Base-by-base conservation (phyloP, 441 rosid species). In the Breynia disticha region DNA sequence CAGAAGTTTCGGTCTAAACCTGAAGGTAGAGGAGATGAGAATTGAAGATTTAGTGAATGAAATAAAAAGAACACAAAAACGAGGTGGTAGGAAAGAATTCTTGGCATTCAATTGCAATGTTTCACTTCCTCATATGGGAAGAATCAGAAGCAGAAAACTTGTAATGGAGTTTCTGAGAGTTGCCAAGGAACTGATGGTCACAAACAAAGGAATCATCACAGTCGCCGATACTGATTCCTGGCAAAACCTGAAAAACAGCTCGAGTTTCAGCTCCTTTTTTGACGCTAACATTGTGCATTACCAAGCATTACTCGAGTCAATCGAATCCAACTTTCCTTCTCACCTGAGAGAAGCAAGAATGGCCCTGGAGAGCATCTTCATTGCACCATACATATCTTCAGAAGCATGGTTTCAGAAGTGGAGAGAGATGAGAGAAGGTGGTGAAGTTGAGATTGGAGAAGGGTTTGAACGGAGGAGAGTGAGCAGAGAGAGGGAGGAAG, bases 61-160 rank as follows among this genome's bases (percentile, higher is more conserved):
- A 43, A 52, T 60, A 1, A 62, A 66, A 60, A 60, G 39, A 22
- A 48, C 17, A 18, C 63, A 48, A 11, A 64, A 49, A 62, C 60
- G 64, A 13, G 72, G 56, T 8, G 54, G 54, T 1, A 5, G 11
- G 9, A 64, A 61, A 45, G 78, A 72, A 49, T 73, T 65, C 65
- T 21, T 60, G 22, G 76, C 57, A 14, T 71, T 79, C 43, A 72
- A 71, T 39, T 69, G 67, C 49, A 76, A 71, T 77, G 16, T 41
- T 1, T 72, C 67, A 0, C 60, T 76, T 21, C 83, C 80, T 1
- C 77, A 74, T 43, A 70, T 66, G 71, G 70, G 73, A 18, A 76
- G 73, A 45, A 44, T 48, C 18, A 72, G 72, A 18, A 63, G 66
- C 28, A 62, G 64, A 45, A 63, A 42, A 32, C 20, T 19, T 6